A percentile compares a stretch with the other conserved stretches of the same genome.
Evolutionary conservation across 371 early-diverging fungal genomes (phyloP).

Genomic region (Mucor circinelloides): DNA sequence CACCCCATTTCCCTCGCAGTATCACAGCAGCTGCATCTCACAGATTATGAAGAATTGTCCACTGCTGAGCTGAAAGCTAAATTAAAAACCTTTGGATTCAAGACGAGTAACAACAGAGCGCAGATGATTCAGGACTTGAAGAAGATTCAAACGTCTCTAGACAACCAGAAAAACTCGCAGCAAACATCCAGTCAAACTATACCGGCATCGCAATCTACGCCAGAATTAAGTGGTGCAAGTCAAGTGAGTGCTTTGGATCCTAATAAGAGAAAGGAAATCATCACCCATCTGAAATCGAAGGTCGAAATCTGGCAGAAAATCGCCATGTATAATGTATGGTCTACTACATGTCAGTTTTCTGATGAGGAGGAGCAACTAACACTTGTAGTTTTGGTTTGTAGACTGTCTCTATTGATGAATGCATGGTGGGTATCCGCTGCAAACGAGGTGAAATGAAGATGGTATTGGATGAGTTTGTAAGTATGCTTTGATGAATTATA

Average conservation of each 20-base stretch:
- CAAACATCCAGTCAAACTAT: background rate
- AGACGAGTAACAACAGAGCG: background rate
- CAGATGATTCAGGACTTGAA: constrained; percentile 8
- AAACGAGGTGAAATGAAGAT: constrained; percentile 5
- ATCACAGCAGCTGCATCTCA: background rate
- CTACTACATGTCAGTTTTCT: background rate
- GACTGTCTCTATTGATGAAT: constrained; percentile 8
- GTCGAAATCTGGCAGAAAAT: background rate
- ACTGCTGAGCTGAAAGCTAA: constrained; percentile 6
- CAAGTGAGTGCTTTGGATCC: background rate
- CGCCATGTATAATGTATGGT: background rate
- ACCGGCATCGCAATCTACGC: background rate
- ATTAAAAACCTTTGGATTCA: constrained; percentile 9
- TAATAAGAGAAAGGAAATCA: background rate
- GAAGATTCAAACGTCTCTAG: background rate
- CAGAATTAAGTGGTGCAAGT: background rate
- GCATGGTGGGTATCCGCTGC: background rate
- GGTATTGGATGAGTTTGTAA: constrained; percentile 2
- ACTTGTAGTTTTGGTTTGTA: background rate
- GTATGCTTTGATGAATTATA: background rate
- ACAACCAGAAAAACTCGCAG: background rate
- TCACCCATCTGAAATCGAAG: background rate
- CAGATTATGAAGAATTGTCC: background rate
- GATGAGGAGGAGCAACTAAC: background rate
- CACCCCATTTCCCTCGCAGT: background rate